These are phyloP conservation scores for Bipolaris zeicola DNA, from an alignment of 2,329 filamentous ascomycete genomes.

Conservation along the genomic window DNA sequence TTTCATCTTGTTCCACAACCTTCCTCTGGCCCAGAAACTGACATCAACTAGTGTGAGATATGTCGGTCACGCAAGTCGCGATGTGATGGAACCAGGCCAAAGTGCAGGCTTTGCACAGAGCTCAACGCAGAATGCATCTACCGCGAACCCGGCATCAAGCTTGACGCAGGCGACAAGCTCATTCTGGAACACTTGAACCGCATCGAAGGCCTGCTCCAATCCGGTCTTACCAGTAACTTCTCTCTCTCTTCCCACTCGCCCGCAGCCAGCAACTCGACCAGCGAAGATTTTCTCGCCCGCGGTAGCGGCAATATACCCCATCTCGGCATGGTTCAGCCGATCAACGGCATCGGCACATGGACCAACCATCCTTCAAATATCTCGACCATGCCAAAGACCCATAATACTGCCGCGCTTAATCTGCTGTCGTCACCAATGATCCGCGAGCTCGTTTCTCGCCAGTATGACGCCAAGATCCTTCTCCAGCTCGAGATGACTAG, in stretches of 20 bases:
- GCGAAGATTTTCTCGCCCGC: constrained; percentile 50
- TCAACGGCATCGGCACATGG: constrained; percentile 73
- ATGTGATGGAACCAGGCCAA: constrained; percentile 79
- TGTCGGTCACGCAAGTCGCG: constrained; percentile 80
- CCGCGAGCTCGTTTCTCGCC: constrained; percentile 74
- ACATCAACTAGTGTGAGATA: constrained; percentile 71
- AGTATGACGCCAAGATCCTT: constrained; percentile 80
- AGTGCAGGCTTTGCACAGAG: constrained; percentile 83
- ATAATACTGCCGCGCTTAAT: constrained; percentile 80
- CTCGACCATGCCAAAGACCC: constrained; percentile 83
- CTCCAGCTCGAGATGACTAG: constrained; percentile 81
- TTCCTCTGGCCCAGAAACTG: constrained; percentile 19
- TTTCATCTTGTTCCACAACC: neutral
- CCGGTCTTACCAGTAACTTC: constrained; percentile 64
- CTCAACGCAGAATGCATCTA: constrained; percentile 83
- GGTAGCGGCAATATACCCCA: constrained; percentile 46
- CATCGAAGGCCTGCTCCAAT: constrained; percentile 80
- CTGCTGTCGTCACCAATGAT: constrained; percentile 82
- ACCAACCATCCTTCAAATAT: constrained; percentile 68
- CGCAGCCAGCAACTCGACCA: constrained; percentile 52
- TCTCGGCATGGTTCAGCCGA: constrained; percentile 48
- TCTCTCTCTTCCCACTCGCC: constrained; percentile 63
- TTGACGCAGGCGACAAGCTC: constrained; percentile 84
- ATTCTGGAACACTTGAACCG: constrained; percentile 78
- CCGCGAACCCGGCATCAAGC: constrained; percentile 82